These are phyloP conservation scores for Blastobotrys robertii DNA, from an alignment of 805 yeast species.

Conservation along the genomic window DNA sequence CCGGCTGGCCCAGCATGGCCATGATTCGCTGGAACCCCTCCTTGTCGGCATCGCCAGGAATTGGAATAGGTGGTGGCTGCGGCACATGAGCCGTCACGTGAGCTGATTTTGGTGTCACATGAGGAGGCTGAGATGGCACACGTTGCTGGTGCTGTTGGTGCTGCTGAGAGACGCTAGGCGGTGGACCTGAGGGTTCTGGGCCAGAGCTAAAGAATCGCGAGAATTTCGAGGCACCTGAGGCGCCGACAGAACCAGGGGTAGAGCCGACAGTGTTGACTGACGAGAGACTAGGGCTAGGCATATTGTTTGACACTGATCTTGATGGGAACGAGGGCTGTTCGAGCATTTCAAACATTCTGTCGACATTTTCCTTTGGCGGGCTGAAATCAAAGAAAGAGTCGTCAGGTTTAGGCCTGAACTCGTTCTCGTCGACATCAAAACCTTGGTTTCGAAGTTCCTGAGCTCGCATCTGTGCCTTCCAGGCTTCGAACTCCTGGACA, in stretches of 20 bases:
- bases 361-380: slow-evolving; percentile 6
- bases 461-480: slow-evolving; percentile 24
- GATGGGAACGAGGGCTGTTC: neutral
- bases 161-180: neutral
- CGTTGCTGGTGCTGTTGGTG: neutral
- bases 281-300: neutral
- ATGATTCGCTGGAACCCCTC: slow-evolving; percentile 26
- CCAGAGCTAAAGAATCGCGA: slow-evolving; percentile 12
- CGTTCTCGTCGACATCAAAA: slow-evolving; percentile 1
- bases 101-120: neutral
- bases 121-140: too few relatives aligned
- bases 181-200: neutral
- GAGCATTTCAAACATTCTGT: slow-evolving; percentile 14
- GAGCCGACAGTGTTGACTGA: neutral
- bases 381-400: slow-evolving; percentile 1
- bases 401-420: neutral
- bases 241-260: neutral
- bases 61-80: slow-evolving; percentile 1
- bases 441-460: slow-evolving; percentile 16
- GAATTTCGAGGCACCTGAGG: slow-evolving; percentile 12
- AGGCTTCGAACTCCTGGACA: slow-evolving; percentile 23
- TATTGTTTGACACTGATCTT: neutral
- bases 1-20: slow-evolving; percentile 19
- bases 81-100: slow-evolving; percentile 2
- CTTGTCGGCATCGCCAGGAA: slow-evolving; percentile 16